Conservation (phyloP, 1,284 basidiomycete genomes). For the Trichosporon ovoides region DNA sequence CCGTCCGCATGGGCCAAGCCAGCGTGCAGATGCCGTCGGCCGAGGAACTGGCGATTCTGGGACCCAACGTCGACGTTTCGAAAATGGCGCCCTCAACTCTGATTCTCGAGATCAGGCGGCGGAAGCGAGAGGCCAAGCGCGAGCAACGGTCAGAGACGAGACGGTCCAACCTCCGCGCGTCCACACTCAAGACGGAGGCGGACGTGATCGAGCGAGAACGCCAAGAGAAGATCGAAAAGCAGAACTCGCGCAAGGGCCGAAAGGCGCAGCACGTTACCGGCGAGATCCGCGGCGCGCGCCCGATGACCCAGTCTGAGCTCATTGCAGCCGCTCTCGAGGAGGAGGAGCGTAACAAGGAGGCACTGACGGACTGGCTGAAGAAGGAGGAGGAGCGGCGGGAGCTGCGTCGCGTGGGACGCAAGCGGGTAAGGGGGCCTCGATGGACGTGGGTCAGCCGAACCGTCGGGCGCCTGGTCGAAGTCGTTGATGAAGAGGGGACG, state of each 20-base stretch:
- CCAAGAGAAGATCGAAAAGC: conserved; percentile 20
- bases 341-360: conserved; percentile 53
- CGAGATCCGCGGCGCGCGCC: conserved; percentile 29
- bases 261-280: conserved; percentile 38
- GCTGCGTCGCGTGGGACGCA: conserved; percentile 47
- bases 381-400: conserved; percentile 52
- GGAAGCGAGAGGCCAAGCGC: conserved; percentile 38
- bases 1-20: conserved; percentile 9
- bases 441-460: conserved; percentile 51
- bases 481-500: conserved; percentile 17
- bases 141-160: conserved; percentile 32
- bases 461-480: conserved; percentile 41
- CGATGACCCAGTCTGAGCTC: conserved; percentile 51
- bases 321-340: conserved; percentile 53
- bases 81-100: conserved; percentile 44
- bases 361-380: conserved; percentile 50
- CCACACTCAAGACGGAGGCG: conserved; percentile 36
- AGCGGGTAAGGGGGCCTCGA: conserved; percentile 51
- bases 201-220: conserved; percentile 31
- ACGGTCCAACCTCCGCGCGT: conserved; percentile 40
- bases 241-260: conserved; percentile 19
- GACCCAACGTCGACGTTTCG: conserved; percentile 30
- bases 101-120: conserved; percentile 36
- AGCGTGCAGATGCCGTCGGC: conserved; percentile 12
- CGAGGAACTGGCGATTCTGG: conserved; percentile 22